Conservation (phyloP, 1,284 basidiomycete species). For the Leccinum griseonigrum region DNA sequence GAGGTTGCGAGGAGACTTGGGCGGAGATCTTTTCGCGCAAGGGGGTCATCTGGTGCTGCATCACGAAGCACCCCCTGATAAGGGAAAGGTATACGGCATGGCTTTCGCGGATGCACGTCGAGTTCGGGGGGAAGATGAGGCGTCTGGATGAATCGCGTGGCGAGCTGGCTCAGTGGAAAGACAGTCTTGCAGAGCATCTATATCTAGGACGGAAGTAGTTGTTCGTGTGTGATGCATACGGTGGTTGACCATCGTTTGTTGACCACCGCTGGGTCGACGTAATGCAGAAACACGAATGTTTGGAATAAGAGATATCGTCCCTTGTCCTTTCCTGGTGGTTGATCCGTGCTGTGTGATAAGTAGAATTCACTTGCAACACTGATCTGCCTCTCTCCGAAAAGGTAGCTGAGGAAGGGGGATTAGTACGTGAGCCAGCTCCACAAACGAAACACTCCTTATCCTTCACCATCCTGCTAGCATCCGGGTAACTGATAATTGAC, state of each 20-base stretch:
- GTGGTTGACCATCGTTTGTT: neutral
- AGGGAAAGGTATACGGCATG: conserved; percentile 27
- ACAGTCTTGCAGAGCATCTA: conserved; percentile 10
- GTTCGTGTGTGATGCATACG: neutral
- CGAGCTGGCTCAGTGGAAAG: conserved; percentile 28
- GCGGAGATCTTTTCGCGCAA: conserved; percentile 46
- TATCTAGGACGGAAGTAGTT: conserved; percentile 9
- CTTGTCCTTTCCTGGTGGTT: no score
- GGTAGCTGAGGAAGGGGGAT: no score
- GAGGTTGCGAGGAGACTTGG: conserved; percentile 50
- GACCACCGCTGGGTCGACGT: neutral
- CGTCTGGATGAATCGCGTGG: conserved; percentile 44
- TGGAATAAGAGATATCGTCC: no score
- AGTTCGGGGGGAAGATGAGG: conserved; percentile 40
- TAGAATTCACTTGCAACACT: no score
- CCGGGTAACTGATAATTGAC: no score
- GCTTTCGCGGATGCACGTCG: conserved; percentile 29
- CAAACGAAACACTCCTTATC: no score
- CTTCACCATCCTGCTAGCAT: no score
- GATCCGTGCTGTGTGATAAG: no score
- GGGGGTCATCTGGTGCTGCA: conserved; percentile 59
- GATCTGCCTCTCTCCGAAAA: no score
- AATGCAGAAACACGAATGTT: no score
- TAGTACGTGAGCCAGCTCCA: no score
- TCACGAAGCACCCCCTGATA: conserved; percentile 41